phyloP scores from a whole-genome alignment of 1,284 basidiomycete genomes.

The Mycena sp. region DNA sequence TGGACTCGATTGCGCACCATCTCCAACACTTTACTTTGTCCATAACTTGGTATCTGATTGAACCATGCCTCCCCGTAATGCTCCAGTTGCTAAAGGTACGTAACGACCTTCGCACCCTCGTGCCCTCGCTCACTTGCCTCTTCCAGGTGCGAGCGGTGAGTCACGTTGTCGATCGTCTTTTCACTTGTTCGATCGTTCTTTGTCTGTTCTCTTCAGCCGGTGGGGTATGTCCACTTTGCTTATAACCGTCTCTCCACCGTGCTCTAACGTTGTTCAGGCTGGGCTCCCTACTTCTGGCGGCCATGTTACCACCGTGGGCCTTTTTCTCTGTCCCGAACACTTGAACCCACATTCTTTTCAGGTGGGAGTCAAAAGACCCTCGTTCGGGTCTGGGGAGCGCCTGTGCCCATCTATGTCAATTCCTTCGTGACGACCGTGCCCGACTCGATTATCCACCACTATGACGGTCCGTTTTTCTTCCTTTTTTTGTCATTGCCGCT shows the following conservation, averaged over 20 bases:
- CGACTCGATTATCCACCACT: conserved; percentile 71
- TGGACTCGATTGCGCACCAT: background rate
- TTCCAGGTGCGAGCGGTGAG: background rate
- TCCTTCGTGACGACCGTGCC: conserved; percentile 71
- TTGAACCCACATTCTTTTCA: background rate
- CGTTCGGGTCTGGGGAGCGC: conserved; percentile 66
- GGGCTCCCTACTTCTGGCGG: conserved; percentile 13
- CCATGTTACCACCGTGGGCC: conserved; percentile 26
- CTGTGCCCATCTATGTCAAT: conserved; percentile 67
- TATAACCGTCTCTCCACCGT: background rate
- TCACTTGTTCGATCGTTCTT: background rate
- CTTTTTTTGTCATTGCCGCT: too few relatives aligned
- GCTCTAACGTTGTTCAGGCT: background rate
- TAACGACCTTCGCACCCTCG: background rate
- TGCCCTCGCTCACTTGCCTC: too few relatives aligned
- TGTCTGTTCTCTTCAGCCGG: background rate
- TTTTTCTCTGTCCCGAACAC: background rate
- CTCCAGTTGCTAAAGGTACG: background rate
- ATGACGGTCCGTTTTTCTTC: conserved; percentile 65
- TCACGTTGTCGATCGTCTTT: background rate
- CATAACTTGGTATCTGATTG: background rate
- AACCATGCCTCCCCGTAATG: conserved; percentile 15
- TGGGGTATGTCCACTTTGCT: background rate
- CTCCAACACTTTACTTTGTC: background rate
- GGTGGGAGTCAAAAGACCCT: conserved; percentile 53